Conservation (phyloP, 345 rosid genomes). For the Luvunga scandens region DNA sequence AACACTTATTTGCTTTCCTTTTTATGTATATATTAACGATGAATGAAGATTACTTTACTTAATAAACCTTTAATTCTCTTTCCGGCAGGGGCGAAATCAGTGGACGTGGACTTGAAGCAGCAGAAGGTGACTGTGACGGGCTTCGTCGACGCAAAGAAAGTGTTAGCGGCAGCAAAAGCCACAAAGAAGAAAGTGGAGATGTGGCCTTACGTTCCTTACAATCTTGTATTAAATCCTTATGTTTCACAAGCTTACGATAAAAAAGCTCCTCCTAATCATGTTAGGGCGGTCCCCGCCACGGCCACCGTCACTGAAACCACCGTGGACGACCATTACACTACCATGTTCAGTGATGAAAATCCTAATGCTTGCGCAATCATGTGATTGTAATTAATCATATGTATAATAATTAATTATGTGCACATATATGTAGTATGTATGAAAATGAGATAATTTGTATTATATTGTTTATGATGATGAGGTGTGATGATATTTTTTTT, state of each 20-base stretch:
- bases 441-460: too few species aligned
- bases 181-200: slow-evolving; percentile 88
- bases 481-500: background rate
- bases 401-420: background rate
- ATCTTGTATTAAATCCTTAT: slow-evolving; percentile 64
- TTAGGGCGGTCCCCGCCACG: slow-evolving; percentile 47
- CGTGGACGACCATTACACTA: slow-evolving; percentile 51
- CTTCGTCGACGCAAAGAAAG: slow-evolving; percentile 53
- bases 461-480: background rate
- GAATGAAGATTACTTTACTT: background rate
- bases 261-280: slow-evolving; percentile 86
- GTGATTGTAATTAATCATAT: slow-evolving; percentile 48
- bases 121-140: slow-evolving; percentile 86
- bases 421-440: too few species aligned
- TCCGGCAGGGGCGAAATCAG: slow-evolving; percentile 61
- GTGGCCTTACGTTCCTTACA: slow-evolving; percentile 92
- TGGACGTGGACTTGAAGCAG: slow-evolving; percentile 73
- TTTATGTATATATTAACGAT: too few species aligned
- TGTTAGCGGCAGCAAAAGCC: slow-evolving; percentile 67
- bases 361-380: slow-evolving; percentile 78
- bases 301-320: slow-evolving; percentile 58
- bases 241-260: slow-evolving; percentile 84
- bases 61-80: background rate
- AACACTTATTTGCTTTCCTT: too few species aligned
- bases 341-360: slow-evolving; percentile 80